Evolutionary conservation across 176 grass and related monocot genomes (phyloP), one percentile per base, ranked within the genome.

Genomic region (Poa annua): DNA sequence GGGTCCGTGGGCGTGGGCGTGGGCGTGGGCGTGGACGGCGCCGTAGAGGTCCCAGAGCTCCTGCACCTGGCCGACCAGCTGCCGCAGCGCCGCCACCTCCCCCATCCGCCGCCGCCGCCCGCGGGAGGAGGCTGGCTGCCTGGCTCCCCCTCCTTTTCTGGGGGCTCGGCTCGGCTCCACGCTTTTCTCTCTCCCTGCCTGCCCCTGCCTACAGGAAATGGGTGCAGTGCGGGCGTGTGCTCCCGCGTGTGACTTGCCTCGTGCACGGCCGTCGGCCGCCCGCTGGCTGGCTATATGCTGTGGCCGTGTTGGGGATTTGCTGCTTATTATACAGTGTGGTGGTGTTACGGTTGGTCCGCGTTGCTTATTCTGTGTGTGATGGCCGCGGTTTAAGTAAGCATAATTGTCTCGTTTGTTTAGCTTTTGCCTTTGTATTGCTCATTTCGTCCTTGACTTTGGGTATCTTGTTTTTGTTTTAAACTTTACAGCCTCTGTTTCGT

Each of bases 31-130:
- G 22, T 73, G 70, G 44, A 73, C 70, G 70, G 70, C 92, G 84
- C 91, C 93, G 89, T 99, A 96, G 75, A 99, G 72, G 88, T 96
- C 93, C 85, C 93, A 96, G 38, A 96, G 86, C 89, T 94, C 97
- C 86, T 96, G 91, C 52, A 99, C 87, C 89, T 90, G 91, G 19
- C 93, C 93, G 59, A 99, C 97, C 66, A 99, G 88, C 77, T 90
- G 89, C 75, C 97, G 85, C 86, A 99, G 93, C 87, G 88, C 84
- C 81, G 85, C 84, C 83, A 89, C 93, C 78, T 86, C 90, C 74
- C 85, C 92, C 90, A 93, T 92, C 54, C 73, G 69, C 86, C 36
- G 61, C 85, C 81, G 74, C 44, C 69, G 69, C 42, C 60, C 12
- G 25, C 60, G 60, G 60, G 59, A 63, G 63, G 66, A 63, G 63